Evolutionary conservation across 305 asterid genomes (phyloP).

Genomic region (Fraxinus ornus): DNA sequence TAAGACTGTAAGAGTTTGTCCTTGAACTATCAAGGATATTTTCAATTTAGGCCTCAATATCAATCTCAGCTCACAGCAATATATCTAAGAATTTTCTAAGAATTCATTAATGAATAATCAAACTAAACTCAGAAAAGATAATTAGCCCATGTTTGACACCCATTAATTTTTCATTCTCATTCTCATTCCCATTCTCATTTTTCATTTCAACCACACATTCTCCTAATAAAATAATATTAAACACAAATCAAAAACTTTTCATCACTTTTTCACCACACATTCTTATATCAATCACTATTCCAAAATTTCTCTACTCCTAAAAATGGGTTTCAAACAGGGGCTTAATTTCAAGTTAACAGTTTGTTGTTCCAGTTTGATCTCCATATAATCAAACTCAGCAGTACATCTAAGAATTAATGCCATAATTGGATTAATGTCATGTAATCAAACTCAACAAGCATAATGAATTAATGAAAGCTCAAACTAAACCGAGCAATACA

Average conservation of each 20-base stretch:
- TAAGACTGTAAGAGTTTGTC: background rate
- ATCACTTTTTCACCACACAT: too few species aligned
- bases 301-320: too few species aligned
- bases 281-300: too few species aligned
- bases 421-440: too few species aligned
- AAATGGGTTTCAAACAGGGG: too few species aligned
- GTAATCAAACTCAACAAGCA: too few species aligned
- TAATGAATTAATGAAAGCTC: background rate
- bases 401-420: background rate
- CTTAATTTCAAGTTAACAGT: background rate
- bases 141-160: too few species aligned
- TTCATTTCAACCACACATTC: too few species aligned
- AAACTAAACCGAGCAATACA: background rate
- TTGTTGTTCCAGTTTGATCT: background rate
- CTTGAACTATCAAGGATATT: background rate
- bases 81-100: background rate
- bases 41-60: background rate
- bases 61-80: background rate
- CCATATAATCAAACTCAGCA: background rate
- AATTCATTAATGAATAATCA: background rate
- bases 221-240: too few species aligned
- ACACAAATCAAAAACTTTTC: too few species aligned
- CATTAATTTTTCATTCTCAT: too few species aligned
- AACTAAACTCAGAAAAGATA: background rate
- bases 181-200: too few species aligned